Evolutionary conservation across 768 basidiomycete genomes (phyloP), one percentile per base, ranked within the genome.

Genomic region (Tylopilus rubrobrunneus): DNA sequence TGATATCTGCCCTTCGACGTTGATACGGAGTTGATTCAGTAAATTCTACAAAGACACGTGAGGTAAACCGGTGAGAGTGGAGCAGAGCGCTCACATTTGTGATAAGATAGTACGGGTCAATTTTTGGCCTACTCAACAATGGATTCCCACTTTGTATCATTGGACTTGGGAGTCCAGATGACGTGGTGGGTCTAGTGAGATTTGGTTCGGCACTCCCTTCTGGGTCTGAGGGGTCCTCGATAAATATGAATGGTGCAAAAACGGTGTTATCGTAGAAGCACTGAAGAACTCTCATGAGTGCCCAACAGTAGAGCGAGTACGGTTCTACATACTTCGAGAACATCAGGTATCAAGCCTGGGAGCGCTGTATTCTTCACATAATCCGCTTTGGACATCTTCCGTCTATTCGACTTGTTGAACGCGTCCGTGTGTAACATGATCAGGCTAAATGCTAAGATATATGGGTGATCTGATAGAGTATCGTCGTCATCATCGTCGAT

Each of bases 401-500:
- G 86, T 73, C 89, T 98, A 73, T 98, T 98, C 57, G 91, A 92
- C 71, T 88, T 91, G 73, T 99, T 99, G 78, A 98, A 98, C 6
- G 88, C 91, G 66, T 99, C 97, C 17, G 97, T 99, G 67, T 98
- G 95, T 47, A 98, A 77, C 96, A 99, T 98, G 62, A 98, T 97
- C 66, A 98, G 76, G 62, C 96, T 98, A 74, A 98, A 98, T 12
- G 96, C 93, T 45, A 98, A 76, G 48, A 98, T 89, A 71, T 98
- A 98, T 11, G 96, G 89, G 62, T 96, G 87, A 64, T 97, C 94
- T 95, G 57, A 36, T 31, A 40, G 40, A 33, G 41, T 28, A 55
- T 41, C 34, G 57, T 33, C 42, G 15, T 37, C 39, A 12, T 41
- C 19, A 36, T 36, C 39, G 12, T 47, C 25, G 40, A 19, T 8